Conservation (phyloP, 1,139 yeast species). For the Suhomyces atakaporum region DNA sequence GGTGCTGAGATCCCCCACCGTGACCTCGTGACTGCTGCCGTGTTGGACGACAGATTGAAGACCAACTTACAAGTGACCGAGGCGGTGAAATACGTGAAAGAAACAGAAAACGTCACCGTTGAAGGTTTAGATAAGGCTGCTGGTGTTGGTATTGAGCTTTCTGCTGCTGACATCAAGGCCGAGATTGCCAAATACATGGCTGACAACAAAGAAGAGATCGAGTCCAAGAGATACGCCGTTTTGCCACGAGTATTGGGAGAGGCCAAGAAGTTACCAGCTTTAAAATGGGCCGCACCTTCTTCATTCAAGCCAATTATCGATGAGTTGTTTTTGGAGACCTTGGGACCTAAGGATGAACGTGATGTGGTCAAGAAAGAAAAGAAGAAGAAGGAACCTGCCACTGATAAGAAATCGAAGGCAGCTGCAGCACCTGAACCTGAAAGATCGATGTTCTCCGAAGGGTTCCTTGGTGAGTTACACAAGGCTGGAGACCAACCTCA, state of each 20-base stretch:
- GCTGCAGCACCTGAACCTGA: conserved; percentile 28
- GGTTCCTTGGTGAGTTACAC: conserved; percentile 93
- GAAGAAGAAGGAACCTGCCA: conserved; percentile 46
- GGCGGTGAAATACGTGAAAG: conserved; percentile 70
- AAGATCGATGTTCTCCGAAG: conserved; percentile 91
- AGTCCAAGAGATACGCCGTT: conserved; percentile 70
- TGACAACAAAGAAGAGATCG: conserved; percentile 58
- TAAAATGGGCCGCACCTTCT: conserved; percentile 92
- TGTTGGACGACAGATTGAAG: conserved; percentile 63
- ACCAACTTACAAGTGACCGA: conserved; percentile 76
- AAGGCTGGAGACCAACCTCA: conserved; percentile 96
- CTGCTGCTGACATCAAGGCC: conserved; percentile 61
- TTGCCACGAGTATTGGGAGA: conserved; percentile 78
- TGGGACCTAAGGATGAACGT: conserved; percentile 97
- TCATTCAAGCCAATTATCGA: conserved; percentile 87
- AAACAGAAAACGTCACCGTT: conserved; percentile 41
- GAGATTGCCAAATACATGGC: conserved; percentile 63
- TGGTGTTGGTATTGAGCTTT: conserved; percentile 81
- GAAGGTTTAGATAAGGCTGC: conserved; percentile 58
- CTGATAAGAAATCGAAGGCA: conserved; percentile 25
- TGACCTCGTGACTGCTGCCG: conserved; percentile 56
- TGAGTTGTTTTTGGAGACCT: conserved; percentile 60
- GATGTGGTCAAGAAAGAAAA: conserved; percentile 82
- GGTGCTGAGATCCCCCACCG: conserved; percentile 47
- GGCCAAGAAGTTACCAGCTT: conserved; percentile 66